phyloP scores from a whole-genome alignment of 345 rosid genomes.

The Hypericum perforatum region DNA sequence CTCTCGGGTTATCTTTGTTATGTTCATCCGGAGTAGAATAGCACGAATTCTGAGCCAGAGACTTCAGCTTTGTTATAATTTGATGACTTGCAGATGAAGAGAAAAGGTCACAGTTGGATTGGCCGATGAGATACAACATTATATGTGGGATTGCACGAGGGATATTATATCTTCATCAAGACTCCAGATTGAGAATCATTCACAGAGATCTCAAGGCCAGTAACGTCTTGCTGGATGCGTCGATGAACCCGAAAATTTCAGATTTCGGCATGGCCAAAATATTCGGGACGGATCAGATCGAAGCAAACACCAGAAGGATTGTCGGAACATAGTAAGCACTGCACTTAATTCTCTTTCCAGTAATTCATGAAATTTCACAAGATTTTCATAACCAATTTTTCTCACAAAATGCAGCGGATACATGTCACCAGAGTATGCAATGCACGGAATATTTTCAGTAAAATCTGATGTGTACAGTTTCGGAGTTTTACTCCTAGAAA shows the following conservation, averaged over 20 bases:
- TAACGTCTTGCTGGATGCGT: constrained; percentile 1
- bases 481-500: constrained; percentile 18
- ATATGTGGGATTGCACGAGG: constrained; percentile 21
- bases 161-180: constrained; percentile 17
- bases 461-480: constrained; percentile 24
- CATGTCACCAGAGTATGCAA: constrained; percentile 29
- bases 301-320: constrained; percentile 19
- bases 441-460: constrained; percentile 21
- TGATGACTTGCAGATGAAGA: constrained; percentile 2
- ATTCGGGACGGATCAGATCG: not conserved
- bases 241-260: constrained; percentile 1
- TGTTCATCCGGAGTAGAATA: too few relatives aligned
- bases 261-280: constrained; percentile 2
- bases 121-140: constrained; percentile 16
- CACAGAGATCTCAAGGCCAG: constrained; percentile 24
- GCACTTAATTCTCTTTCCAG: not conserved
- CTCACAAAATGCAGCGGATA: constrained; percentile 13
- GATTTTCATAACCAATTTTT: not conserved
- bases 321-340: constrained; percentile 24
- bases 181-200: constrained; percentile 19
- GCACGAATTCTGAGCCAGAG: too few relatives aligned
- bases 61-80: too few relatives aligned
- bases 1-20: too few relatives aligned
- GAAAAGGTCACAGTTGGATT: constrained; percentile 10
- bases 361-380: not conserved